These are phyloP conservation scores for Acer negundo DNA, from an alignment of 345 rosid genomes.

Conservation along the genomic window DNA sequence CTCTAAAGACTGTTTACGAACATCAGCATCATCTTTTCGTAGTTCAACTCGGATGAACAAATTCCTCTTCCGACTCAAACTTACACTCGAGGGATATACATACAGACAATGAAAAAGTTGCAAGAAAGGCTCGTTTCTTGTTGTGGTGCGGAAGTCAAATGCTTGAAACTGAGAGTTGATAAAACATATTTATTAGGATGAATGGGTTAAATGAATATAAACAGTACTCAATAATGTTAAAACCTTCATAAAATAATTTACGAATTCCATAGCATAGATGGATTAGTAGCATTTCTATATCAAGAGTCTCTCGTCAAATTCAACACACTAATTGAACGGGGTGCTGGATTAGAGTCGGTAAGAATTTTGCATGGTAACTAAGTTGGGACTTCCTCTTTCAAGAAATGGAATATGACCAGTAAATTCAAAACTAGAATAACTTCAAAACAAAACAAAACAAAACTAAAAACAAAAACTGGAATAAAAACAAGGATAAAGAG, in stretches of 20 bases:
- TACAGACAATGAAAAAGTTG: conserved; percentile 97
- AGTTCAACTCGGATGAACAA: conserved; percentile 85
- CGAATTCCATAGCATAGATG: not conserved
- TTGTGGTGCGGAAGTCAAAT: conserved; percentile 91
- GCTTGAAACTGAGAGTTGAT: conserved; percentile 70
- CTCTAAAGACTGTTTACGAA: conserved; percentile 91
- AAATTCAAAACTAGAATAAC: not conserved
- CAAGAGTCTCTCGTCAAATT: not conserved
- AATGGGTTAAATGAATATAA: not conserved
- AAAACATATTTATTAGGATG: conserved; percentile 8
- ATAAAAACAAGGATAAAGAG: not conserved
- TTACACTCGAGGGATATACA: conserved; percentile 82
- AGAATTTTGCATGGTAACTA: not conserved
- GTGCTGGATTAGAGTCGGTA: not conserved
- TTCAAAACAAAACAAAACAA: too few species aligned
- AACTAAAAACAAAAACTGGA: not conserved
- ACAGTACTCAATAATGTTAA: not conserved
- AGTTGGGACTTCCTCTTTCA: not conserved
- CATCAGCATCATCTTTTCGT: conserved; percentile 90
- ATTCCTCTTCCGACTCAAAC: conserved; percentile 93
- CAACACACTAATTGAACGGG: not conserved
- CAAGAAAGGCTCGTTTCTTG: conserved; percentile 95
- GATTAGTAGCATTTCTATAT: conserved; percentile 1
- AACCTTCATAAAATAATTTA: not conserved
- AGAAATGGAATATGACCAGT: not conserved